These are phyloP conservation scores for Acer saccharum DNA, from an alignment of 345 rosid species.

Conservation along the genomic window DNA sequence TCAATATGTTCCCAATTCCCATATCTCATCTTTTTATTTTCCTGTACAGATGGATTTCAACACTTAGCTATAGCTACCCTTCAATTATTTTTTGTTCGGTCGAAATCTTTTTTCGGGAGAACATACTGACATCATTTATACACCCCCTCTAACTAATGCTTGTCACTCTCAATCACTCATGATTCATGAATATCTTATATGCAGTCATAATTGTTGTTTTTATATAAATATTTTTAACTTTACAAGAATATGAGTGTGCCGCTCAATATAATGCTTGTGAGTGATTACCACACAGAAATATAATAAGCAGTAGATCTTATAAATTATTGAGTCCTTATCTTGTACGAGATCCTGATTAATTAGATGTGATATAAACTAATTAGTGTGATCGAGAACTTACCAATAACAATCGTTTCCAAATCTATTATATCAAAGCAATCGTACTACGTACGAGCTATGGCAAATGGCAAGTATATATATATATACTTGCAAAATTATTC, in stretches of 20 bases:
- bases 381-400: neutral
- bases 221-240: too few relatives aligned
- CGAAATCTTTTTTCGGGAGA: neutral
- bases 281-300: neutral
- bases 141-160: neutral
- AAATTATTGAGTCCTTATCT: too few relatives aligned
- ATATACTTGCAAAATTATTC: neutral
- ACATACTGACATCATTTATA: neutral
- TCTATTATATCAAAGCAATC: neutral
- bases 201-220: too few relatives aligned
- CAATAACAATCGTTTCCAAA: neutral
- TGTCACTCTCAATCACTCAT: neutral
- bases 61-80: neutral
- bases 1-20: neutral
- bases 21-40: neutral
- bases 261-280: neutral
- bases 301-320: neutral
- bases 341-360: too few relatives aligned
- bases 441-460: neutral
- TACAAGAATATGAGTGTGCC: too few relatives aligned
- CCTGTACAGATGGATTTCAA: neutral
- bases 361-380: too few relatives aligned
- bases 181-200: too few relatives aligned
- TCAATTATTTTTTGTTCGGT: neutral
- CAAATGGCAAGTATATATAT: too few relatives aligned